Evolutionary conservation across 768 basidiomycete genomes (phyloP).

Genomic region (Lactarius trivialis): DNA sequence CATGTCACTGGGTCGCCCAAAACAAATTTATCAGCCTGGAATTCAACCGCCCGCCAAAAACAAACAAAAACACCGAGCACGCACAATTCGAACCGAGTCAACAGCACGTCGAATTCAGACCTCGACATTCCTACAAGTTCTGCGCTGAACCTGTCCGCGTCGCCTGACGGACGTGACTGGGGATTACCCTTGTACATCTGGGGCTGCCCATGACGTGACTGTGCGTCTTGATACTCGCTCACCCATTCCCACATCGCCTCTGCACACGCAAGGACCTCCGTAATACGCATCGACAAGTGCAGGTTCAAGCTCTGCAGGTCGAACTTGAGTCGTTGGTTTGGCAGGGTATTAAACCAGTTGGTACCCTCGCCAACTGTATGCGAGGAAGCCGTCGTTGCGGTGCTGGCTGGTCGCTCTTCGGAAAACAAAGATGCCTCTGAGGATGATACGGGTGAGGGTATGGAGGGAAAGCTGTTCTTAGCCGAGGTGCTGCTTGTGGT

Average conservation of each 20-base stretch:
- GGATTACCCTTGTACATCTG: conserved; percentile 4
- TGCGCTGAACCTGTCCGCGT: conserved; percentile 2
- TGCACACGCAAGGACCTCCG: conserved; percentile 62
- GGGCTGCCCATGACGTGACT: conserved; percentile 4
- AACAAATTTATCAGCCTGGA: background rate
- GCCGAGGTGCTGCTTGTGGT: background rate
- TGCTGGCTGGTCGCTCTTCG: background rate
- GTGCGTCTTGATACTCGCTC: conserved; percentile 39
- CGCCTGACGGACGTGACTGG: background rate
- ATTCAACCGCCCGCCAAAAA: conserved; percentile 1
- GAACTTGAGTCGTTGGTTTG: conserved; percentile 47
- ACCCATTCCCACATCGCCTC: conserved; percentile 83
- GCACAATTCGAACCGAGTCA: conserved; percentile 56
- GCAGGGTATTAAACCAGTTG: conserved; percentile 35
- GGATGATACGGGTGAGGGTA: background rate
- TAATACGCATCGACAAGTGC: conserved; percentile 53
- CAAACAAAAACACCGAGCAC: conserved; percentile 30
- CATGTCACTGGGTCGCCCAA: conserved; percentile 50
- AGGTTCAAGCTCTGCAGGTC: conserved; percentile 56
- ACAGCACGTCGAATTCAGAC: conserved; percentile 54
- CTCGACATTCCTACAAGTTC: conserved; percentile 47
- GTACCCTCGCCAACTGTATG: background rate
- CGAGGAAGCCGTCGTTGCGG: background rate
- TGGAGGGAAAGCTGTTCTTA: background rate
- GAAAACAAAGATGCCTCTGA: background rate